Evolutionary conservation across 257 asterid species (phyloP).

Genomic region (Pogostemon cablin): DNA sequence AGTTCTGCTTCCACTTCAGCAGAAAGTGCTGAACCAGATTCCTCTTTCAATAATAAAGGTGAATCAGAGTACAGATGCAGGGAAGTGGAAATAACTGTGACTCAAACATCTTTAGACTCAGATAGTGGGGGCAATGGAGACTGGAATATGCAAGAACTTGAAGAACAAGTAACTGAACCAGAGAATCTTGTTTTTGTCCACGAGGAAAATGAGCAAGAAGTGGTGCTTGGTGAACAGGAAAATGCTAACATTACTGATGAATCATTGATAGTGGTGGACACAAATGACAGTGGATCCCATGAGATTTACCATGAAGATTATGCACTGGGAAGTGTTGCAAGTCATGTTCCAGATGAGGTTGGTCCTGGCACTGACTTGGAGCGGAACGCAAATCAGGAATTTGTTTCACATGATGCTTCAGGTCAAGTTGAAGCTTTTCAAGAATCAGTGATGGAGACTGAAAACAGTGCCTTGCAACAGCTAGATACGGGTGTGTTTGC

Average conservation of each 20-base stretch:
- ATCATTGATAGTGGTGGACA: constrained; percentile 34
- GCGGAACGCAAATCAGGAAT: constrained; percentile 39
- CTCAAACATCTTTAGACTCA: constrained; percentile 20
- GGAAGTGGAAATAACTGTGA: constrained; percentile 41
- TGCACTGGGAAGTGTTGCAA: constrained; percentile 36
- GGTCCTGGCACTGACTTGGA: constrained; percentile 34
- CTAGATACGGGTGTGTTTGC: constrained; percentile 31
- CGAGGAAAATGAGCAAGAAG: constrained; percentile 37
- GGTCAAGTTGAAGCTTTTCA: constrained; percentile 45
- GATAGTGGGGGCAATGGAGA: constrained; percentile 35
- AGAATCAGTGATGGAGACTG: constrained; percentile 42
- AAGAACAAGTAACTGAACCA: constrained; percentile 33
- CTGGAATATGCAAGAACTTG: constrained; percentile 24
- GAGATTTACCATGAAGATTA: constrained; percentile 40
- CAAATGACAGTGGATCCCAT: constrained; percentile 27
- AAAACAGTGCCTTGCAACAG: constrained; percentile 40
- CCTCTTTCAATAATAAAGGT: constrained; percentile 31
- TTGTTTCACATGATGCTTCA: constrained; percentile 45
- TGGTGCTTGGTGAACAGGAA: constrained; percentile 31
- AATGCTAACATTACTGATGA: constrained; percentile 28
- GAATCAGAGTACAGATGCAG: constrained; percentile 41
- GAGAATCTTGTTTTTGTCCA: constrained; percentile 30
- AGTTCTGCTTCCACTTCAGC: constrained; percentile 40
- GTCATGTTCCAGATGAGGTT: constrained; percentile 32
- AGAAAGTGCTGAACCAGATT: constrained; percentile 38